phyloP scores from a whole-genome alignment of 1,284 basidiomycete species.

The Ceratobasidium papillatum region DNA sequence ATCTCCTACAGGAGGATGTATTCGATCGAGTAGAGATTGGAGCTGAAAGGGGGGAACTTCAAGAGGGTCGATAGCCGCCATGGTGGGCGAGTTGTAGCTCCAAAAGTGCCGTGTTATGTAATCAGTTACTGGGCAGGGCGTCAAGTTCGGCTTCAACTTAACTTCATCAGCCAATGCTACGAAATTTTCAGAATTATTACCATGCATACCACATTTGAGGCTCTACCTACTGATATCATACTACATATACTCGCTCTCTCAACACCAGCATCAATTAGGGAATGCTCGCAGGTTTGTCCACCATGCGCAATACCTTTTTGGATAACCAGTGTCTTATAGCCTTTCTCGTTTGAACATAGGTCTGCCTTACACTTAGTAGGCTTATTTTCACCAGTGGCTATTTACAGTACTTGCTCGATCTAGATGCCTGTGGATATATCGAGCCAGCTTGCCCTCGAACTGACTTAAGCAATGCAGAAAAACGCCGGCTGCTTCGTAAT shows the following conservation, averaged over 20 bases:
- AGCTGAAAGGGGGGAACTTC: constrained; percentile 43
- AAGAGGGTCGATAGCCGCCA: constrained; percentile 39
- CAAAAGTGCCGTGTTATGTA: neutral
- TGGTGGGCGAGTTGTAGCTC: neutral
- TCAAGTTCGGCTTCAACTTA: neutral
- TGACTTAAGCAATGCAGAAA: neutral
- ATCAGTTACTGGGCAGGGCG: neutral
- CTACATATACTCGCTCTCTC: neutral
- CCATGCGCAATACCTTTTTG: too few species aligned
- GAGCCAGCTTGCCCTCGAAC: neutral
- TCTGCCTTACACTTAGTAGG: neutral
- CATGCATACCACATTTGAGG: neutral
- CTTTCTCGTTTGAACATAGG: too few species aligned
- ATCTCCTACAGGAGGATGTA: constrained; percentile 28
- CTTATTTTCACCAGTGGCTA: neutral
- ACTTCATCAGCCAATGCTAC: neutral
- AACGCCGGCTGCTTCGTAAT: neutral
- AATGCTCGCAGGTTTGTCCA: neutral
- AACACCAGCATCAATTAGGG: neutral
- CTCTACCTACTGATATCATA: neutral
- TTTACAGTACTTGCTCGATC: neutral
- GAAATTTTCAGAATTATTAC: neutral
- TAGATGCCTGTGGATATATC: neutral
- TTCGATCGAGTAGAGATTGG: constrained; percentile 38
- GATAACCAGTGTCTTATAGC: too few species aligned